Conservation (phyloP, 331 rosid species). For the Ulmus americana region DNA sequence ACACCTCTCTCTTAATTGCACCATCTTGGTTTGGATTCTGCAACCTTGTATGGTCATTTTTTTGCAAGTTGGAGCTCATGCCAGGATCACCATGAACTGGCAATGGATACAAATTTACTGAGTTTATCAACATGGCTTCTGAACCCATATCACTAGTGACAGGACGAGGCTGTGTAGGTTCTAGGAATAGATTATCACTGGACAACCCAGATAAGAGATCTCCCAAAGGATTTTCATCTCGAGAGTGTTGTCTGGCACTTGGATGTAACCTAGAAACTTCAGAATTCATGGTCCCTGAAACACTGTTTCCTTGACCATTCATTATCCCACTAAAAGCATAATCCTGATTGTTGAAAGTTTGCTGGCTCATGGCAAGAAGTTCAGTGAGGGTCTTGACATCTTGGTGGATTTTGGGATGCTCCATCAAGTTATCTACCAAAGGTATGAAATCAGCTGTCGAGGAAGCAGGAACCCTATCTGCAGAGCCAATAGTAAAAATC, state of each 20-base stretch:
- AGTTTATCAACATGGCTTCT: constrained; percentile 23
- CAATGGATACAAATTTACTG: constrained; percentile 29
- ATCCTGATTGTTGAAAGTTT: constrained; percentile 22
- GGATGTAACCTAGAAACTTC: constrained; percentile 31
- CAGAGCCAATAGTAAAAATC: constrained; percentile 23
- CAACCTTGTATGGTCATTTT: constrained; percentile 19
- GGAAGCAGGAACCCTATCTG: constrained; percentile 26
- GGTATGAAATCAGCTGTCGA: constrained; percentile 17
- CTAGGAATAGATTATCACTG: constrained; percentile 25
- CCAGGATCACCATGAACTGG: constrained; percentile 23
- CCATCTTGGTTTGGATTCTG: constrained; percentile 28
- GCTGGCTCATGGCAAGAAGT: constrained; percentile 29
- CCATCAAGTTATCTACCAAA: constrained; percentile 17
- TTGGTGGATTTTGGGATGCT: constrained; percentile 21
- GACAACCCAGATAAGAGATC: constrained; percentile 34
- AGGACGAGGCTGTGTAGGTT: constrained; percentile 32
- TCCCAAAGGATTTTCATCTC: constrained; percentile 19
- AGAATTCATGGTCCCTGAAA: constrained; percentile 25
- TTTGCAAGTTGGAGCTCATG: constrained; percentile 29
- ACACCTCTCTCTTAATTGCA: constrained; percentile 27
- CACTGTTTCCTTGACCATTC: constrained; percentile 26
- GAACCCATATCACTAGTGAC: constrained; percentile 25
- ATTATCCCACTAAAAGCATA: constrained; percentile 30
- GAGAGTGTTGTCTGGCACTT: constrained; percentile 25
- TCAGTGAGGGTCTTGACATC: constrained; percentile 23